Percentiles rank a stretch among this genome's conserved stretches.
phyloP scores from a whole-genome alignment of 2,329 filamentous ascomycete genomes.

The Mariannaea sp. region DNA sequence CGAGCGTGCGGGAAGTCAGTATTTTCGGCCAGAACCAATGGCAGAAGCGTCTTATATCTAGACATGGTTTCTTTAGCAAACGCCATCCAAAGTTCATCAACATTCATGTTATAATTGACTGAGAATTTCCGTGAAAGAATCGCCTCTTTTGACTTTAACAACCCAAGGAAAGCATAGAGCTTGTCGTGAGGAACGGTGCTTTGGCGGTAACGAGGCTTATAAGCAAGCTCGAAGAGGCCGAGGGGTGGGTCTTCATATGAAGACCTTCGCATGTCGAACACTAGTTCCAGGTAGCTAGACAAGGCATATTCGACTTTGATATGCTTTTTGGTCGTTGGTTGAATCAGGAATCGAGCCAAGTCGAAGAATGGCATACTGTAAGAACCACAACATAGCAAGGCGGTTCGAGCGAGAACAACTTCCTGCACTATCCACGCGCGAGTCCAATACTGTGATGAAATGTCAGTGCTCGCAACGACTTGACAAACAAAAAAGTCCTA shows the following conservation, averaged over 20 bases:
- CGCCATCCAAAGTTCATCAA: constrained; percentile 8
- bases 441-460: constrained; percentile 1
- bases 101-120: constrained; percentile 14
- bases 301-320: constrained; percentile 10
- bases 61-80: constrained; percentile 16
- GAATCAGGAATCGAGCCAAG: constrained; percentile 12
- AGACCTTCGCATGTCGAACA: constrained; percentile 13
- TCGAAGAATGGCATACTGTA: constrained; percentile 15
- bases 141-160: background rate
- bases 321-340: background rate
- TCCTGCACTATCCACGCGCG: constrained; percentile 18
- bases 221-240: constrained; percentile 19
- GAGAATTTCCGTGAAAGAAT: background rate
- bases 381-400: constrained; percentile 8
- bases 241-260: constrained; percentile 10
- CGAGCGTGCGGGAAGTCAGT: background rate
- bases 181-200: constrained; percentile 14
- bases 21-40: constrained; percentile 9
- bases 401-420: constrained; percentile 12
- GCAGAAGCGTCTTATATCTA: constrained; percentile 16
- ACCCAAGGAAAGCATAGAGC: constrained; percentile 14
- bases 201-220: constrained; percentile 17
- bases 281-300: constrained; percentile 9
- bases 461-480: background rate
- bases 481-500: too few relatives aligned